Percentiles rank a stretch among this genome's conserved stretches.
Conservation (phyloP, 768 basidiomycete genomes). For the Leccinum aurantiacum region DNA sequence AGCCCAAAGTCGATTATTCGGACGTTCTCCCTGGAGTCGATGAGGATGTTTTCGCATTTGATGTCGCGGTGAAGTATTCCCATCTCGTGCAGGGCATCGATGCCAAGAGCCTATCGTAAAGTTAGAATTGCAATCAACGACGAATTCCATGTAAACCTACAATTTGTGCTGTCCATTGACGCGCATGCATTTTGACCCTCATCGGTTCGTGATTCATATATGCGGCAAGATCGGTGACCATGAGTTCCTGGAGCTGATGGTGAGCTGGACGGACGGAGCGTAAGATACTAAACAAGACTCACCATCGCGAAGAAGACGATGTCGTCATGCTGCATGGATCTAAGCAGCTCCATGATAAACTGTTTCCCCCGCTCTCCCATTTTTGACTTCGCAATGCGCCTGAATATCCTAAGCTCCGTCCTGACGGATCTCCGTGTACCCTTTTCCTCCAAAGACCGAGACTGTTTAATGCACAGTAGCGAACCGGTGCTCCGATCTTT, state of each 20-base stretch:
- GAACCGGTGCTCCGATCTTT: slow-evolving; percentile 29
- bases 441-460: slow-evolving; percentile 17
- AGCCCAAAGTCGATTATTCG: slow-evolving; percentile 45
- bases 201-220: slow-evolving; percentile 28
- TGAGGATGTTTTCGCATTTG: slow-evolving; percentile 69
- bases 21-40: slow-evolving; percentile 42
- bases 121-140: background rate
- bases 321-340: slow-evolving; percentile 33
- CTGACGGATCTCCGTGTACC: slow-evolving; percentile 19
- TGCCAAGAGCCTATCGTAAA: slow-evolving; percentile 37
- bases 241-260: slow-evolving; percentile 35
- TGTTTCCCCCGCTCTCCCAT: slow-evolving; percentile 22
- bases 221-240: slow-evolving; percentile 38
- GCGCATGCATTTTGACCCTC: slow-evolving; percentile 29
- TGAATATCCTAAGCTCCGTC: slow-evolving; percentile 38
- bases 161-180: slow-evolving; percentile 42
- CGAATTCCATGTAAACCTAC: slow-evolving; percentile 20
- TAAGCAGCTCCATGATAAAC: slow-evolving; percentile 42
- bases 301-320: slow-evolving; percentile 42
- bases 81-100: slow-evolving; percentile 50
- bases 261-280: background rate
- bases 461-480: slow-evolving; percentile 41
- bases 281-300: slow-evolving; percentile 6
- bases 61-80: slow-evolving; percentile 70
- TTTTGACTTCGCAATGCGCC: slow-evolving; percentile 30